Evolutionary conservation across 495 filamentous ascomycete species (phyloP), one percentile per base, ranked within the genome.

Genomic region (Margaritispora aquatica): DNA sequence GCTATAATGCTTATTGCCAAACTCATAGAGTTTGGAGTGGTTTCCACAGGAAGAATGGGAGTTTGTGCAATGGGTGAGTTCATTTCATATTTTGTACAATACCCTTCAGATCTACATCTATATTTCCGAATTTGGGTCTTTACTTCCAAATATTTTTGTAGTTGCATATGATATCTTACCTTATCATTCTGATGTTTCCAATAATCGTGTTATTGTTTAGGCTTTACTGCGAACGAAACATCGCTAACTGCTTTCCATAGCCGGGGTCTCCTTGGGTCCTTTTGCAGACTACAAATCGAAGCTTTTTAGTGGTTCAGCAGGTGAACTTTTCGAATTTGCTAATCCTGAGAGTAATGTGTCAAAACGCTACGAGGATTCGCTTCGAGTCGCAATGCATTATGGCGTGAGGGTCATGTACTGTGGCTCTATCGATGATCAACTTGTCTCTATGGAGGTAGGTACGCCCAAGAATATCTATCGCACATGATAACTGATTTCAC

Each of bases 371-470:
- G 84, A 88, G 62, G 77, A 85, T 46, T 84, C 90, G 0, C 73
- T 97, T 11, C 83, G 87, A 64, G 78, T 80, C 8, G 84, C 84
- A 26, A 76, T 98, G 19, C 76, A 77, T 41, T 88, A 89, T 69
- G 90, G 92, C 20, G 88, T 89, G 15, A 85, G 90, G 38, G 82
- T 97, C 52, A 85, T 89, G 1, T 92, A 88, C 70, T 76, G 94
- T 62, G 93, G 93, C 31, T 96, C 91, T 68, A 94, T 97, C 54
- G 94, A 98, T 69, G 94, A 98, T 72, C 94, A 98, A 71, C 77
- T 98, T 13, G 92, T 98, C 26, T 93, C 91, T 15, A 70, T 96
- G 54, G 92, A 96, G 79, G 86, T 88, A 69, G 67, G 73, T 66
- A 22, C 13, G 1, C 2, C 17, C 24, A 26, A 21, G n/a, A 10